These are phyloP conservation scores for Fomitiporia mediterranea DNA, from an alignment of 1,284 basidiomycete species.

Conservation along the genomic window DNA sequence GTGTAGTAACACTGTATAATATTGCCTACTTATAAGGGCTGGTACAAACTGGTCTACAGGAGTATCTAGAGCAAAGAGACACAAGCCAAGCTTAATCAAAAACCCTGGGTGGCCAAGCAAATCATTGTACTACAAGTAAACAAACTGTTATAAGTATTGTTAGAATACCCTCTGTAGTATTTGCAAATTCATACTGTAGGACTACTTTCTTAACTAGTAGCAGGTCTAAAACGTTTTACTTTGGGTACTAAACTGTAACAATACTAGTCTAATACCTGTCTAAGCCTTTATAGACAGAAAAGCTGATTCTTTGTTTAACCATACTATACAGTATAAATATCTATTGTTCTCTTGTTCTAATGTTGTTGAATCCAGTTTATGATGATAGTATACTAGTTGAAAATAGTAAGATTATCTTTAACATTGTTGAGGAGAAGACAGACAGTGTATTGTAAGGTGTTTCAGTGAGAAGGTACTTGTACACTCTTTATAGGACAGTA, in stretches of 20 bases:
- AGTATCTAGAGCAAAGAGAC: constrained; percentile 99
- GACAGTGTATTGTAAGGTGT: constrained; percentile 91
- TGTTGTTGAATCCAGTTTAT: constrained; percentile 76
- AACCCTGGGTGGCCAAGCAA: constrained; percentile 99
- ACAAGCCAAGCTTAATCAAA: constrained; percentile 95
- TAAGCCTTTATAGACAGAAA: constrained; percentile 97
- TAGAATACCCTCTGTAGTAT: constrained; percentile 97
- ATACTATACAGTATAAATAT: constrained; percentile 98
- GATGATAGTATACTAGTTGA: constrained; percentile 97
- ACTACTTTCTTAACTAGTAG: constrained; percentile 90
- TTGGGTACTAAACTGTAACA: constrained; percentile 98
- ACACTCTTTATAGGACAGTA: constrained; percentile 93
- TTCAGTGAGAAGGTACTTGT: constrained; percentile 96
- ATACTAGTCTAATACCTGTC: constrained; percentile 87
- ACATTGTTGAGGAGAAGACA: constrained; percentile 97
- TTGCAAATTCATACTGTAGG: constrained; percentile 94
- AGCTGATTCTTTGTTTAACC: constrained; percentile 91
- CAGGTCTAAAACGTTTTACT: constrained; percentile 96
- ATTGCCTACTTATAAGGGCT: constrained; percentile 92
- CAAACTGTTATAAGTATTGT: constrained; percentile 99
- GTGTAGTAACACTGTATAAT: constrained; percentile 93
- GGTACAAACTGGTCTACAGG: constrained; percentile 94
- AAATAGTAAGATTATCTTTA: constrained; percentile 94
- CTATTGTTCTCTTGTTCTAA: constrained; percentile 71
- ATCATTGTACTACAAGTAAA: constrained; percentile 99